Conservation (phyloP, 768 basidiomycete species). For the Xerocomellus intermedius region DNA sequence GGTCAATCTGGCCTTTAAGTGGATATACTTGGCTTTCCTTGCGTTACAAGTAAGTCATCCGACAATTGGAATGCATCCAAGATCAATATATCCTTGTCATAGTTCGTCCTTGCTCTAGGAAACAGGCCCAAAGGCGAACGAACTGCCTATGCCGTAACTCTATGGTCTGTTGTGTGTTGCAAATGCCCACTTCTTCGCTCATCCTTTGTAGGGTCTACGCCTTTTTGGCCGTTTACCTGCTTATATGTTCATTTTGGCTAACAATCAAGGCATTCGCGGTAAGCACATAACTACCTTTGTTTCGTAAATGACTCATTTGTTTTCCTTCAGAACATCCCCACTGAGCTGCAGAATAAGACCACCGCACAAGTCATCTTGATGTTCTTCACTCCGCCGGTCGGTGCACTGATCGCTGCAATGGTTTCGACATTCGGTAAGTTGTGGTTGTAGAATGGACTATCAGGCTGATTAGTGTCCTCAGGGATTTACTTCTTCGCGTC, state of each 20-base stretch:
- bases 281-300: constrained; percentile 17
- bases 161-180: constrained; percentile 50
- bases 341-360: constrained; percentile 47
- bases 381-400: constrained; percentile 75
- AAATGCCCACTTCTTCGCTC: constrained; percentile 1
- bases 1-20: constrained; percentile 80
- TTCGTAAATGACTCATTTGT: not conserved
- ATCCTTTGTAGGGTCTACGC: constrained; percentile 70
- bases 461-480: constrained; percentile 23
- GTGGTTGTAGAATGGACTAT: not conserved
- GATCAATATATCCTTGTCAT: not conserved
- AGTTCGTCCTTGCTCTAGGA: constrained; percentile 72
- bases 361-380: constrained; percentile 48
- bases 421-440: constrained; percentile 78
- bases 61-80: not conserved
- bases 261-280: constrained; percentile 80
- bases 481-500: constrained; percentile 83
- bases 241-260: constrained; percentile 84
- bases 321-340: constrained; percentile 49
- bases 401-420: constrained; percentile 82
- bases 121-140: constrained; percentile 90
- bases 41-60: constrained; percentile 58
- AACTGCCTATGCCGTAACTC: constrained; percentile 62
- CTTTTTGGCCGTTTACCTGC: constrained; percentile 75
- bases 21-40: constrained; percentile 84